A percentile compares a stretch with the other conserved stretches of the same genome.
phyloP scores from a whole-genome alignment of 1,284 basidiomycete genomes.

The Ceratobasidium sp. region DNA sequence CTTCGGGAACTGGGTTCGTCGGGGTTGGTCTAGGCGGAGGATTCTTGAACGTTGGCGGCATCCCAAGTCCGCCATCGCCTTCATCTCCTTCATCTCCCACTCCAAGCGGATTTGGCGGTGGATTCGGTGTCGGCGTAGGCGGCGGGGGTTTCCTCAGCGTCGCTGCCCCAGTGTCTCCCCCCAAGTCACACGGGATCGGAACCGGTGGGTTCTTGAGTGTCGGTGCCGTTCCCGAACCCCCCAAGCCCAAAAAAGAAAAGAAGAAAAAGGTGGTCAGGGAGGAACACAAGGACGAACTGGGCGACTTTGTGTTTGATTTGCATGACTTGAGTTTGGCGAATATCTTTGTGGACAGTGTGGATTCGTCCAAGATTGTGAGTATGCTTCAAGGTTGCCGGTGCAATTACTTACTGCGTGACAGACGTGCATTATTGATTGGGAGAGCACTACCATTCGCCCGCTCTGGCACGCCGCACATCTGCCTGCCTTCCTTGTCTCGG shows the following conservation, averaged over 20 bases:
- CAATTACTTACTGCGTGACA: constrained; percentile 46
- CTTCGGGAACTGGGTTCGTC: constrained; percentile 24
- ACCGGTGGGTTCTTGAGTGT: constrained; percentile 18
- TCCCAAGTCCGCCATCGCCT: constrained; percentile 1
- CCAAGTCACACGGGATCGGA: constrained; percentile 1
- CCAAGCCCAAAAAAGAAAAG: constrained; percentile 9
- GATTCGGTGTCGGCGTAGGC: constrained; percentile 19
- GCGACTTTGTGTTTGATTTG: constrained; percentile 65
- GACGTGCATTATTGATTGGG: constrained; percentile 86
- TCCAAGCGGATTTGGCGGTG: constrained; percentile 12
- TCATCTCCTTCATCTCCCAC: not conserved
- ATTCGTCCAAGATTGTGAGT: constrained; percentile 72
- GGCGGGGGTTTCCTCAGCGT: constrained; percentile 30
- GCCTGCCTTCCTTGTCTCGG: constrained; percentile 74
- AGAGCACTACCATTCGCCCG: constrained; percentile 79
- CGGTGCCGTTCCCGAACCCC: constrained; percentile 1
- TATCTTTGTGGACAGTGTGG: constrained; percentile 73
- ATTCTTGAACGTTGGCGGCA: constrained; percentile 6
- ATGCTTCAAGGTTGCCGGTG: constrained; percentile 7
- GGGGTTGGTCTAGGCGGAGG: constrained; percentile 15
- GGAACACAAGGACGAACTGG: constrained; percentile 57
- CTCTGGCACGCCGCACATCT: constrained; percentile 82
- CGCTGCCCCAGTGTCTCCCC: constrained; percentile 12
- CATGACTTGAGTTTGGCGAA: constrained; percentile 82
- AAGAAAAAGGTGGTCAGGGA: constrained; percentile 29